These are phyloP conservation scores for Dactylis glomerata DNA, from an alignment of 176 grass and related monocot genomes.

Conservation along the genomic window DNA sequence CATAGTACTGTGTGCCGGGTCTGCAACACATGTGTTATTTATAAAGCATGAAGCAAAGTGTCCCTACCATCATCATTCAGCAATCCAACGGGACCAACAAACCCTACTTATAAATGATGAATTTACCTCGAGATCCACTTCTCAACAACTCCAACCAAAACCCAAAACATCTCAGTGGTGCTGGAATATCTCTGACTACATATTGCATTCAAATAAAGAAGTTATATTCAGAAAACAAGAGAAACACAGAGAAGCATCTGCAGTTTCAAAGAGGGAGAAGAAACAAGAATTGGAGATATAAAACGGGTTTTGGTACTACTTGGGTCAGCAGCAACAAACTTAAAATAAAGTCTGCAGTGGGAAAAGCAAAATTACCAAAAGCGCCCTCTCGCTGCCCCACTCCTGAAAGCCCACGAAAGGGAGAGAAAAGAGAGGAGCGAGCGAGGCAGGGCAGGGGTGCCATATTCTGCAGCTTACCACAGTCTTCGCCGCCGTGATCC, in stretches of 20 bases:
- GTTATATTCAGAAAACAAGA: neutral
- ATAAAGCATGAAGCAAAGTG: conserved; percentile 9
- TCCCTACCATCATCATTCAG: neutral
- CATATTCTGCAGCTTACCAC: neutral
- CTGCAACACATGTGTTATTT: neutral
- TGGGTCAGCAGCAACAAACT: neutral
- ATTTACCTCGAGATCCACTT: conserved; percentile 48
- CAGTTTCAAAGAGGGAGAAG: neutral
- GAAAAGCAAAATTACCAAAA: conserved; percentile 16
- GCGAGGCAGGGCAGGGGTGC: neutral
- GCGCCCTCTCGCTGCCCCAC: neutral
- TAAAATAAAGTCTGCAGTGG: neutral
- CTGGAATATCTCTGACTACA: neutral
- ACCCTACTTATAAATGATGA: conserved; percentile 28
- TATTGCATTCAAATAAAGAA: neutral
- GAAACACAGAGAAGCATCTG: neutral
- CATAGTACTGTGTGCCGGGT: neutral
- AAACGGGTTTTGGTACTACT: neutral
- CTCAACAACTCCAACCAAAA: conserved; percentile 14
- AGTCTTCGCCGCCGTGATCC: conserved; percentile 16
- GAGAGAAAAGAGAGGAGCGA: neutral
- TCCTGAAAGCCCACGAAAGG: neutral
- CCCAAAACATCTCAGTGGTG: neutral
- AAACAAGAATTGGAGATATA: neutral
- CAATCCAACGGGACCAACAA: neutral